Base-by-base conservation (phyloP, 768 basidiomycete genomes). In the Podaxis pistillaris region DNA sequence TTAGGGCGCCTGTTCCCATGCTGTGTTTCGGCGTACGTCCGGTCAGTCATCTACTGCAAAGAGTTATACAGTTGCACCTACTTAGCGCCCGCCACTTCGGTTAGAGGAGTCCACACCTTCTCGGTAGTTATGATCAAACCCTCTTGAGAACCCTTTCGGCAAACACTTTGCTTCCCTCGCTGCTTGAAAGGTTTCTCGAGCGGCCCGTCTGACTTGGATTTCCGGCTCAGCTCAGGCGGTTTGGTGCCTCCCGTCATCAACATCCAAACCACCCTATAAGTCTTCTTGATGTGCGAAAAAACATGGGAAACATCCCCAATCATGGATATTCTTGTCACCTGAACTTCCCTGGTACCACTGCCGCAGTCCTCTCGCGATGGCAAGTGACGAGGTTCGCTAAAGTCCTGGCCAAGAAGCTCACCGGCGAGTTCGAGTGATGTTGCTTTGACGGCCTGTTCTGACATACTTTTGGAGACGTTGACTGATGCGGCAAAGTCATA, bases 271-370 rank as follows among this genome's bases (percentile, higher is more conserved):
- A 85, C 80, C 62, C 86, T 82, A 70, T 91, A 96, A 12, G 91
- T 94, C 78, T 95, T 94, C 68, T 79, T 86, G 70, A 96, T 91
- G 71, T 98, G 95, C 8, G 92, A 94, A 75, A 97, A 97, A 52
- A 93, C 77, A 69, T 96, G 94, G 2, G 87, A 62, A 40, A 96
- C 85, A 63, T 89, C 83, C 11, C 88, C 88, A 22, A 78, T 85
- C 19, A 81, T 76, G 61, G 76, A 75, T 58, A 87, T 76, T 62
- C 78, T 75, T 41, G 75, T 67, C 22, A 90, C 78, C 17, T 71
- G 75, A 28, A 73, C 53, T 9, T 64, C 50, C 38, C 65, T 61
- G 22, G 30, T 22, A 26, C 59, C 64, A 64, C 64, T 49, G 40
- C 59, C 50, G 62, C 60, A 33, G 55, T 58, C 61, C 56, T 59